Evolutionary conservation across 768 basidiomycete genomes (phyloP), one percentile per base, ranked within the genome.

Genomic region (Coprinopsis marcescibilis): DNA sequence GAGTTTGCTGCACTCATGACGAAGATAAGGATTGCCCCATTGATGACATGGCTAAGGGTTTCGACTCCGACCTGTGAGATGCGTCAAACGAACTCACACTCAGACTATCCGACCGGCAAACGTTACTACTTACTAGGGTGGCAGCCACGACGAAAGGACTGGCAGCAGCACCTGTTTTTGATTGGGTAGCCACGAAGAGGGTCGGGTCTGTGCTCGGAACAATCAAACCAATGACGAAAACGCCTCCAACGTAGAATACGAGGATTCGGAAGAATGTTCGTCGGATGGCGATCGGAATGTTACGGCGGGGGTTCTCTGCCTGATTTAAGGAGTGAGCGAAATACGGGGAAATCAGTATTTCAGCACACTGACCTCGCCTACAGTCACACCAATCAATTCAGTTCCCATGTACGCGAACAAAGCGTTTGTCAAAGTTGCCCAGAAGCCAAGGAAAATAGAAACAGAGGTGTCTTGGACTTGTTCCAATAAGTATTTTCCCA

Each of bases 321-420:
- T 80, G 29, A 48, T 21, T 42, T 51, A 21, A 45, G 38, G n/a
- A 36, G 29, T 14, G 21, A 43, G 13, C 19, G 41, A 43, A 33
- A 13, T 24, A 48, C 2, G 29, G 20, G 13, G 14, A 24, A 4
- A 25, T 27, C n/a, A n/a, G n/a, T 35, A 13, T 10, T 21, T 8
- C 11, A 17, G 20, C 7, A 8, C 4, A 25, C 42, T 38, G 47
- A 69, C 67, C 56, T 75, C 73, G 55, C 73, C 73, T n/a, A 75
- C 73, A 29, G 73, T 73, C 3, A 72, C 78, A 57, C 85, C 85
- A 49, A 90, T 80, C 14, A 87, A 69, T 61, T 90, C 86, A 15
- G 85, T 90, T 24, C 85, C 83, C 48, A 81, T 77, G 59, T 76
- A 82, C 12, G 84, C 81, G 63, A 89, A 88, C 3, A 84, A 68